These are phyloP conservation scores for Fusarium sp. DNA, from an alignment of 2,329 filamentous ascomycete species.

Conservation along the genomic window DNA sequence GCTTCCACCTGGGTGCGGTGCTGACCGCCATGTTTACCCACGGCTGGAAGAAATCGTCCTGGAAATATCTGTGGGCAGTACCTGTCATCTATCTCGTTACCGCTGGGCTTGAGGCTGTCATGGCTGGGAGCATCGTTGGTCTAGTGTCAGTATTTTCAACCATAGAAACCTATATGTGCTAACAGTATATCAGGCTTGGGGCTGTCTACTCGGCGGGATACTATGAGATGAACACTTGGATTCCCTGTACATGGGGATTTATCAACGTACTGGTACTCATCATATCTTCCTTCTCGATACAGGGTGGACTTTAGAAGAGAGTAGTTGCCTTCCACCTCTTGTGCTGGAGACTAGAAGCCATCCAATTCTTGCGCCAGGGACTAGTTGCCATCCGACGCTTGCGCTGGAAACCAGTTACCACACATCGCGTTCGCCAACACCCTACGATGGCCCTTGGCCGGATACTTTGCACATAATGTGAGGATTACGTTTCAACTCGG, in stretches of 20 bases:
- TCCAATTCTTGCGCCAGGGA: not conserved
- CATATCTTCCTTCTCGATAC: constrained; percentile 91
- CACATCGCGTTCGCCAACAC: not conserved
- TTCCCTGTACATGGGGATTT: constrained; percentile 87
- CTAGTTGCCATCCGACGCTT: not conserved
- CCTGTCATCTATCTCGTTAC: constrained; percentile 77
- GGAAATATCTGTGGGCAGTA: constrained; percentile 76
- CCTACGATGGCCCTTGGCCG: not conserved
- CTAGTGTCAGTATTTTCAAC: constrained; percentile 69
- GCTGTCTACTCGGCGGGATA: constrained; percentile 84
- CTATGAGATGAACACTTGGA: constrained; percentile 94
- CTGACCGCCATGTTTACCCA: constrained; percentile 79
- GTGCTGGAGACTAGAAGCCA: not conserved
- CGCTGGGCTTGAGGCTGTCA: constrained; percentile 78
- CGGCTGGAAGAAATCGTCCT: constrained; percentile 65
- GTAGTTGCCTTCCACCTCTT: not conserved
- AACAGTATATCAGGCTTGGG: constrained; percentile 67
- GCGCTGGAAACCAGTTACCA: not conserved
- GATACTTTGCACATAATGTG: not conserved
- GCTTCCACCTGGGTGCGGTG: constrained; percentile 79
- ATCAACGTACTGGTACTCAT: constrained; percentile 86
- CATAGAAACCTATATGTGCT: constrained; percentile 2
- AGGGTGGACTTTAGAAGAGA: constrained; percentile 77
- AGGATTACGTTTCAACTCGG: not conserved
- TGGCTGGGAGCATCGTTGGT: constrained; percentile 85